Percentiles rank a stretch among this genome's conserved stretches.
phyloP scores from a whole-genome alignment of 306 rosid genomes.

The Lathyrus sativus region DNA sequence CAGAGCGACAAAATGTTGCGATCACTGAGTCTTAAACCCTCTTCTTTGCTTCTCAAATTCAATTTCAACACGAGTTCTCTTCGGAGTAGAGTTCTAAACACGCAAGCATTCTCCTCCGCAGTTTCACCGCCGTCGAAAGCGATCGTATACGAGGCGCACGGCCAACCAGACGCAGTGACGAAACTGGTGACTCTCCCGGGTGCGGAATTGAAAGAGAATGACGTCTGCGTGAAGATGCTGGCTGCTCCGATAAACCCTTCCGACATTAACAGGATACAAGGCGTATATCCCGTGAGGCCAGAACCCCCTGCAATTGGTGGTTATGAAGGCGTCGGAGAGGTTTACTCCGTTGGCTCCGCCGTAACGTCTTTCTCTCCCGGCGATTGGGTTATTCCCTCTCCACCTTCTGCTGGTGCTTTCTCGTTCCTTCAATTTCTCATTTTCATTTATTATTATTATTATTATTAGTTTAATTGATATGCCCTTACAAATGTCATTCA shows the following conservation, averaged over 20 bases:
- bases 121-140: constrained; percentile 92
- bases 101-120: constrained; percentile 55
- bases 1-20: constrained; percentile 46
- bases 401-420: constrained; percentile 73
- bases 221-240: constrained; percentile 85
- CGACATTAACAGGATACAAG: constrained; percentile 85
- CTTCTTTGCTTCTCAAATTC: constrained; percentile 21
- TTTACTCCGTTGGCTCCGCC: constrained; percentile 63
- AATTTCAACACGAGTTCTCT: background rate
- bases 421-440: background rate
- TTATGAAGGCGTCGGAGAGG: constrained; percentile 91
- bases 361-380: constrained; percentile 69
- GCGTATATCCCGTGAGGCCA: constrained; percentile 91
- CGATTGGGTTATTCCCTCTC: constrained; percentile 91
- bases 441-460: background rate
- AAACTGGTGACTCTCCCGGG: constrained; percentile 58
- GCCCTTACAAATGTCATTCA: too few relatives aligned
- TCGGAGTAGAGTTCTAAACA: background rate
- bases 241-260: constrained; percentile 94
- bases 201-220: constrained; percentile 69
- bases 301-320: constrained; percentile 90
- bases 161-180: constrained; percentile 76
- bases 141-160: constrained; percentile 71
- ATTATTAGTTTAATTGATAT: too few relatives aligned
- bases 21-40: constrained; percentile 42